A percentile compares a stretch with the other conserved stretches of the same genome.
Evolutionary conservation across 192 early-diverging fungal genomes (phyloP).

Genomic region (Podochytrium sp.): DNA sequence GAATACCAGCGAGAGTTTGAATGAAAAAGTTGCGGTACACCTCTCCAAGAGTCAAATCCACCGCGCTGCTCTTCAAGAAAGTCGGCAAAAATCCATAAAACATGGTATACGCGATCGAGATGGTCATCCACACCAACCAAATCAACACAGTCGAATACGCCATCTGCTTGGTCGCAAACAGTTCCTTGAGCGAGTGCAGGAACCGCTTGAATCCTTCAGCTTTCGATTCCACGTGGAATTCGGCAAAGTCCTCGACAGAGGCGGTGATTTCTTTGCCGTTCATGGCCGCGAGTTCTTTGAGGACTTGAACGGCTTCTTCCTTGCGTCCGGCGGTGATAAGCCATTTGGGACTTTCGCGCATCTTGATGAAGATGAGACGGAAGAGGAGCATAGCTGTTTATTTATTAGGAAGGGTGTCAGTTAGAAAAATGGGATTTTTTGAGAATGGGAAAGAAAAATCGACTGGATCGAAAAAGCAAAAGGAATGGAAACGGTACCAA

Average conservation of each 20-base stretch:
- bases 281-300: slow-evolving; percentile 19
- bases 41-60: slow-evolving; percentile 41
- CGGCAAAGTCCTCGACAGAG: slow-evolving; percentile 10
- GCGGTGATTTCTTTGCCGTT: slow-evolving; percentile 21
- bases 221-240: neutral
- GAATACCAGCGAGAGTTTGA: slow-evolving; percentile 76
- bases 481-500: too few species aligned
- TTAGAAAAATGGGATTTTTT: too few species aligned
- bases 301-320: slow-evolving; percentile 26
- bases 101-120: slow-evolving; percentile 79
- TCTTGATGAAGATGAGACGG: slow-evolving; percentile 58
- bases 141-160: slow-evolving; percentile 68
- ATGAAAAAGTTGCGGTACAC: slow-evolving; percentile 78
- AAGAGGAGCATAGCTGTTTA: slow-evolving; percentile 75
- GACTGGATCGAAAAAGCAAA: too few species aligned
- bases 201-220: neutral
- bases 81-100: slow-evolving; percentile 87
- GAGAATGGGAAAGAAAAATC: too few species aligned
- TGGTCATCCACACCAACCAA: slow-evolving; percentile 77
- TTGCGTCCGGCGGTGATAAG: slow-evolving; percentile 52
- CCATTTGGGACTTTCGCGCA: slow-evolving; percentile 82
- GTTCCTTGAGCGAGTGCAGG: neutral
- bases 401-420: too few species aligned
- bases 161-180: neutral
- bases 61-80: slow-evolving; percentile 45